These are phyloP conservation scores for Simplicillium sp. DNA, from an alignment of 2,329 filamentous ascomycete genomes.

Conservation along the genomic window DNA sequence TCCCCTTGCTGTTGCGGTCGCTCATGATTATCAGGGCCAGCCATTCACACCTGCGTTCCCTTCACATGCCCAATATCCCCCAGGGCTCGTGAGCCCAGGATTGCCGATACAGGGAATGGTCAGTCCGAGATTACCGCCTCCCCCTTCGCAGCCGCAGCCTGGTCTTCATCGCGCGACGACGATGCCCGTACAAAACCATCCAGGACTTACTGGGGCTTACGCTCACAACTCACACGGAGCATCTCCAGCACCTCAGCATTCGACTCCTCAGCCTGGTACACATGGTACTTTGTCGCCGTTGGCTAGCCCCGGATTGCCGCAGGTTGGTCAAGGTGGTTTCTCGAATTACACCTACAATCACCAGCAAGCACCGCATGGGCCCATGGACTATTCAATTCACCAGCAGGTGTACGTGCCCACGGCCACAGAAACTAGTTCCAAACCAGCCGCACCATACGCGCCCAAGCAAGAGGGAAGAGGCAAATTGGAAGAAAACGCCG, in stretches of 20 bases:
- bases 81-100: slow-evolving; percentile 31
- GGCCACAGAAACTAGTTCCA: slow-evolving; percentile 41
- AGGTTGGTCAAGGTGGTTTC: slow-evolving; percentile 44
- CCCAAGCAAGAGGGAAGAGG: slow-evolving; percentile 35
- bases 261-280: slow-evolving; percentile 7
- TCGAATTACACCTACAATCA: slow-evolving; percentile 39
- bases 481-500: slow-evolving; percentile 55
- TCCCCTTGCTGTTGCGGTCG: slow-evolving; percentile 48
- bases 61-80: slow-evolving; percentile 34
- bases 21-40: slow-evolving; percentile 43
- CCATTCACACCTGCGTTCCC: slow-evolving; percentile 44
- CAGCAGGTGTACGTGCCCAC: slow-evolving; percentile 62
- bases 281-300: slow-evolving; percentile 11
- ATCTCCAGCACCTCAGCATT: slow-evolving; percentile 25
- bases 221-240: slow-evolving; percentile 33
- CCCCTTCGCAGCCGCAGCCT: slow-evolving; percentile 27
- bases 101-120: slow-evolving; percentile 21
- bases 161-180: slow-evolving; percentile 38
- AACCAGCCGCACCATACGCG: slow-evolving; percentile 26
- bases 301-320: slow-evolving; percentile 17
- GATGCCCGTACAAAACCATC: slow-evolving; percentile 29
- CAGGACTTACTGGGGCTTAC: slow-evolving; percentile 26
- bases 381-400: slow-evolving; percentile 49
- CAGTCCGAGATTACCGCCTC: slow-evolving; percentile 30
- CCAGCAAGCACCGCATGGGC: slow-evolving; percentile 13